Evolutionary conservation across 768 basidiomycete genomes (phyloP).

Genomic region (Russula brevipes): DNA sequence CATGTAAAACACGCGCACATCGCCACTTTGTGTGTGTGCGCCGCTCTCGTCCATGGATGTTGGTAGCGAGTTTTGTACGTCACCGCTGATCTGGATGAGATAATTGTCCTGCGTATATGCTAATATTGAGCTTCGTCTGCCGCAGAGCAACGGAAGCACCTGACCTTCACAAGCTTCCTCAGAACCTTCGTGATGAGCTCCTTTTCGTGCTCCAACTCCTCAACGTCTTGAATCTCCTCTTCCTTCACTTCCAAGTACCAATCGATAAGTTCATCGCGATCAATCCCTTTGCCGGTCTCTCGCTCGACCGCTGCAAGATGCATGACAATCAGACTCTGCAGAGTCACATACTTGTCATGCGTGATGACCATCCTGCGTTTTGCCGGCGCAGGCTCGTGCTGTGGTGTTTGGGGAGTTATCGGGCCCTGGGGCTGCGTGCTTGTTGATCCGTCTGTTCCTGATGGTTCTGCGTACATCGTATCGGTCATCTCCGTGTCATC

Average conservation of each 20-base stretch:
- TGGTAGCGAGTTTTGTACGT: conserved; percentile 72
- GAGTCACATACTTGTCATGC: conserved; percentile 88
- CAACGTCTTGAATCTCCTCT: conserved; percentile 71
- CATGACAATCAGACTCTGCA: conserved; percentile 84
- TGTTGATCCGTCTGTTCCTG: conserved; percentile 28
- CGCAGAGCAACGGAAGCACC: conserved; percentile 20
- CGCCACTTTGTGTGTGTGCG: conserved; percentile 41
- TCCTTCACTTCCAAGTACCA: conserved; percentile 96
- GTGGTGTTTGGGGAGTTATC: conserved; percentile 26
- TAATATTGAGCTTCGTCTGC: neutral
- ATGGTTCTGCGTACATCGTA: conserved; percentile 38
- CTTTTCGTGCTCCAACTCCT: conserved; percentile 85
- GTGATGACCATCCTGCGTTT: conserved; percentile 87
- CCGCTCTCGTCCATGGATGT: conserved; percentile 58
- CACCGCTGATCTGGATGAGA: conserved; percentile 76
- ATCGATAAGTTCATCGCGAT: conserved; percentile 88
- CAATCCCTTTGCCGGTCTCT: conserved; percentile 68
- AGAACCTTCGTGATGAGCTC: conserved; percentile 88
- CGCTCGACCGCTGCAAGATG: conserved; percentile 75
- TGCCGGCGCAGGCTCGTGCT: conserved; percentile 38
- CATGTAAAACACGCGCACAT: conserved; percentile 77
- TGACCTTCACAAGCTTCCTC: conserved; percentile 84
- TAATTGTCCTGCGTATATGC: conserved; percentile 61
- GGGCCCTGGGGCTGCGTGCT: conserved; percentile 28
- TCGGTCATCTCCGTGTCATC: conserved; percentile 52